Base-by-base conservation (phyloP, 2,329 filamentous ascomycete genomes). In the Aspergillus latus region DNA sequence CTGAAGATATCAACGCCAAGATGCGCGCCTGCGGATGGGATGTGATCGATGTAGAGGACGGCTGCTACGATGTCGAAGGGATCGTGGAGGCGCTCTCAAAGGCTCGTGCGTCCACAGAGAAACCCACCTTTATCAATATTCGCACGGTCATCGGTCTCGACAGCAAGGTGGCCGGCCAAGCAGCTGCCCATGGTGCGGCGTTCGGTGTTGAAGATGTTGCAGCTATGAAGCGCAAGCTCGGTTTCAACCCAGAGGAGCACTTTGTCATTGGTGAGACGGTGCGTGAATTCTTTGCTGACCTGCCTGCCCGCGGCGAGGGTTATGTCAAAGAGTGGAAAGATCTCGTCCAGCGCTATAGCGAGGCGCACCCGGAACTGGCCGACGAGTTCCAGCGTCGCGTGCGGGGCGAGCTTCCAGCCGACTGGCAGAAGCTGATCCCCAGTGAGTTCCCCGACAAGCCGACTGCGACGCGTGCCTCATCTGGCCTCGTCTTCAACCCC, bases 51-150 rank as follows among this genome's bases (percentile, higher is more conserved):
- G 70, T 85, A 1, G 64, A 74, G 6, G 79, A 84, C 59, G 83
- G 82, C 5, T 78, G 74, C 64, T 81, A 76, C 57, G 78, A 84
- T 45, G 74, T 85, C 2, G 68, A 74, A 5, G 72, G 68, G 0
- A 74, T 84, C 26, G 77, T 82, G 5, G 50, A 66, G 9, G 81
- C 81, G 1, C 67, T 84, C 29, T 68, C 77, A 42, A 67, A 72
- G 21, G 80, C 80, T 6, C 75, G 77, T 48, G 62, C 65, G 2
- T 74, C 72, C 2, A 73, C 66, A 5, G 74, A 78, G 1, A 82
- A 82, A 63, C 83, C 82, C 0, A 80, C 78, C 0, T 84, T 85
- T 59, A 79, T 85, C 72, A 85, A 85, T 59, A 72, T 84, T 6
- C 76, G 74, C 16, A 85, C 83, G 0, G 70, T 82, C n/a, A 85